Base-by-base conservation (phyloP, 1,139 yeast species). In the Saccharomyces hybrid region DNA sequence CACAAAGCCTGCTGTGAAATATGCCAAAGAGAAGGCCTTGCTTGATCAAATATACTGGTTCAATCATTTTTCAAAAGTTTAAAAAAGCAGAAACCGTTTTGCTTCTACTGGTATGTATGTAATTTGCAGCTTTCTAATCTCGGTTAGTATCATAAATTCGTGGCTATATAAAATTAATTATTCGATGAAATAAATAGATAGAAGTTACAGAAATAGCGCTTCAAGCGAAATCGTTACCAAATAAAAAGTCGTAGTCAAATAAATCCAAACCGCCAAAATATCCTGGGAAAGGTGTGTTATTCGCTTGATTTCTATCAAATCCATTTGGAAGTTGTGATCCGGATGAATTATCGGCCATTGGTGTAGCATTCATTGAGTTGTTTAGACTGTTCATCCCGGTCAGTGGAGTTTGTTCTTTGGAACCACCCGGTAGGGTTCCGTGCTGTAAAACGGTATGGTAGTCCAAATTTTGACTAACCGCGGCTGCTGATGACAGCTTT, bases 1-100 rank as follows among this genome's bases (percentile, higher is more conserved):
- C 41, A 60, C 74, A 13, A 72, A 73, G 57, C 86, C 88, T 9
- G 66, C 63, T 49, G 80, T 79, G 56, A 77, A 73, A 65, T 84
- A 82, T 61, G 93, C 96, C 49, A 83, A 80, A 70, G 88, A 86
- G 61, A 86, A 83, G 75, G 76, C 83, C 2, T 71, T 87, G 47
- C 48, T 58, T 34, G 95, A 86, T 69, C 88, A 83, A 68, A 61
- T 81, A 47, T 65, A 69, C 59, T 84, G 81, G 80, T 81, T 82
- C 64, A 54, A 61, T 34, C 51, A 60, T 34, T 60, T 57, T 25
- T 57, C 52, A 8, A 50, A 47, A 26, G 46, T 4, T 38, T 38
- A 47, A 31, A 46, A 48, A 42, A 25, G 13, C 19, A 16, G 31
- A 9, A 16, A n/a, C 31, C 9, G 46, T 32, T 48, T 14, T 42